These are phyloP conservation scores for Carallia pectinifolia DNA, from an alignment of 345 rosid species.

Conservation along the genomic window DNA sequence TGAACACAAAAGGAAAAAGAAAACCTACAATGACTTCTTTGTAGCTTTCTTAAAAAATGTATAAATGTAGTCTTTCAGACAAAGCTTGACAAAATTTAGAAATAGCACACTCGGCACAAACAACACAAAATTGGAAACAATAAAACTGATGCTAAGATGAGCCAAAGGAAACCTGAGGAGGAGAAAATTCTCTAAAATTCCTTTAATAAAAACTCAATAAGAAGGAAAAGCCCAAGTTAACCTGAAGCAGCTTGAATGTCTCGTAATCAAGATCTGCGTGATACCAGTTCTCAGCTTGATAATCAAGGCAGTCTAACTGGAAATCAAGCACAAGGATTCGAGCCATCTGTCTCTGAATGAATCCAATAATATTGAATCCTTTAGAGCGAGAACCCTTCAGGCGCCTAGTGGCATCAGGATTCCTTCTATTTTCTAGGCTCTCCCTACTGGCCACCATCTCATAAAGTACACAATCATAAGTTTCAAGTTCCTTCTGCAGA, in stretches of 20 bases:
- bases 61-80: no score
- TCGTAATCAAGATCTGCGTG: slow-evolving; percentile 97
- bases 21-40: no score
- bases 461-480: slow-evolving; percentile 80
- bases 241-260: slow-evolving; percentile 95
- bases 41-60: no score
- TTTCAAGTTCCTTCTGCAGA: slow-evolving; percentile 79
- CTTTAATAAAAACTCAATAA: neutral
- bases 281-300: slow-evolving; percentile 73
- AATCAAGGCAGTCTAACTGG: slow-evolving; percentile 87
- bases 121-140: neutral
- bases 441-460: slow-evolving; percentile 96
- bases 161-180: neutral
- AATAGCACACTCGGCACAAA: no score
- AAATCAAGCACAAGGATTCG: slow-evolving; percentile 68
- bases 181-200: neutral
- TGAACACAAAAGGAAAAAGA: no score
- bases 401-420: slow-evolving; percentile 43
- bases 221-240: slow-evolving; percentile 14
- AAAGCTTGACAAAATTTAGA: no score
- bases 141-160: neutral
- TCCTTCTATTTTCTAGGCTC: slow-evolving; percentile 60
- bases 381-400: slow-evolving; percentile 57
- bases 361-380: slow-evolving; percentile 76
- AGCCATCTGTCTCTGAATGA: slow-evolving; percentile 88